phyloP scores from a whole-genome alignment of 2,329 filamentous ascomycete species.

The Fusarium sp. region DNA sequence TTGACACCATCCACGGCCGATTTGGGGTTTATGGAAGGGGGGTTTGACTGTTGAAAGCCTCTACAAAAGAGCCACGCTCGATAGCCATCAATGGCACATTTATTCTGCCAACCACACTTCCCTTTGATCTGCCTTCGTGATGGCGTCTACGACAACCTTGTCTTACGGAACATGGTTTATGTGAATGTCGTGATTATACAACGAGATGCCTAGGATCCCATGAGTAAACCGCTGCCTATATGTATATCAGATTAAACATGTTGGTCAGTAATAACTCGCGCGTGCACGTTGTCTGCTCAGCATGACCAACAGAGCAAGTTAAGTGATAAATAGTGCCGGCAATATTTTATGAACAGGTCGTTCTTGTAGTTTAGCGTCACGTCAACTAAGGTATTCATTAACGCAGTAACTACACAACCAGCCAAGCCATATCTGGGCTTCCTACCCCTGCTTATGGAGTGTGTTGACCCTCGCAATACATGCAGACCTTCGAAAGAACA shows the following conservation, averaged over 20 bases:
- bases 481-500: constrained; percentile 60
- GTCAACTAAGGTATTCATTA: neutral
- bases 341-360: neutral
- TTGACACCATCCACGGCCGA: constrained; percentile 20
- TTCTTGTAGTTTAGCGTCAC: neutral
- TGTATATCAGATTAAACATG: too few species aligned
- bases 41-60: constrained; percentile 37
- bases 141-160: neutral
- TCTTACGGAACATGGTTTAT: neutral
- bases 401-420: neutral
- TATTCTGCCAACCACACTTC: constrained; percentile 10
- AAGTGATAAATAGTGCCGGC: neutral
- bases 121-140: neutral
- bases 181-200: neutral
- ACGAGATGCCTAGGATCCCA: too few species aligned
- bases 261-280: too few species aligned
- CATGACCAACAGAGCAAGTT: too few species aligned
- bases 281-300: too few species aligned
- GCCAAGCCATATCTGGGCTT: neutral
- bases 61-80: constrained; percentile 31
- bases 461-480: constrained; percentile 51
- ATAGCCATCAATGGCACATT: constrained; percentile 43
- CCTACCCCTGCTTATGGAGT: neutral
- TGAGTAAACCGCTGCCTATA: too few species aligned
- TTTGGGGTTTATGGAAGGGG: constrained; percentile 43